Evolutionary conservation across 2,329 filamentous ascomycete genomes (phyloP).

Genomic region (Pseudocercospora fuligena): DNA sequence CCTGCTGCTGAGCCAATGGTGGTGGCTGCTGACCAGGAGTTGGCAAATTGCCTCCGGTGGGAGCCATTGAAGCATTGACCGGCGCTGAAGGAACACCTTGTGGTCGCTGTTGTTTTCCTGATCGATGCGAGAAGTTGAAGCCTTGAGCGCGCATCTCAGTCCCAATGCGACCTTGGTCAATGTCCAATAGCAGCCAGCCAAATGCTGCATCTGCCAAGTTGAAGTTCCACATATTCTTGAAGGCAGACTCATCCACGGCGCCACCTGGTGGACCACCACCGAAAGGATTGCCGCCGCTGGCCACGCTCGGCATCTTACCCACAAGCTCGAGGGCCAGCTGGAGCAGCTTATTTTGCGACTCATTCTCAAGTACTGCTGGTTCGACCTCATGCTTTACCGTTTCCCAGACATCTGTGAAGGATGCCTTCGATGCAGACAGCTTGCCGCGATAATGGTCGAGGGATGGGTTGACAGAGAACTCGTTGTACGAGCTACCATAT

Average conservation of each 20-base stretch:
- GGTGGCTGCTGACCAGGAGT: slow-evolving; percentile 46
- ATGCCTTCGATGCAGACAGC: slow-evolving; percentile 95
- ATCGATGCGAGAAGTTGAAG: slow-evolving; percentile 98
- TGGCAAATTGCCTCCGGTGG: slow-evolving; percentile 45
- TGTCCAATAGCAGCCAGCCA: slow-evolving; percentile 91
- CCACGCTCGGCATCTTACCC: slow-evolving; percentile 96
- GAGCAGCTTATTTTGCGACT: slow-evolving; percentile 88
- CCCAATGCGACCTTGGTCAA: slow-evolving; percentile 93
- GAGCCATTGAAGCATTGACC: slow-evolving; percentile 43
- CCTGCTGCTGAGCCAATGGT: slow-evolving; percentile 43
- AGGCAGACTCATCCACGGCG: slow-evolving; percentile 95
- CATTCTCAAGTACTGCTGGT: slow-evolving; percentile 89
- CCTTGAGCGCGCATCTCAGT: slow-evolving; percentile 99
- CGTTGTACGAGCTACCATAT: slow-evolving; percentile 99
- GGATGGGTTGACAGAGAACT: slow-evolving; percentile 98
- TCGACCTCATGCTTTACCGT: slow-evolving; percentile 96
- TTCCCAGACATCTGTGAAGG: slow-evolving; percentile 99
- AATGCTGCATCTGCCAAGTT: slow-evolving; percentile 97
- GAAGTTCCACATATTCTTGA: slow-evolving; percentile 99
- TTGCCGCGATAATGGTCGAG: slow-evolving; percentile 98
- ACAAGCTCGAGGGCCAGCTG: slow-evolving; percentile 91
- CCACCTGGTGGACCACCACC: slow-evolving; percentile 83
- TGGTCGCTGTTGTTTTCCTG: slow-evolving; percentile 66
- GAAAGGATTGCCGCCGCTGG: slow-evolving; percentile 95
- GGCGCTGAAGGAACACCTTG: slow-evolving; percentile 46